phyloP scores from a whole-genome alignment of 1,284 basidiomycete species.

The Trichosporon ovoides region DNA sequence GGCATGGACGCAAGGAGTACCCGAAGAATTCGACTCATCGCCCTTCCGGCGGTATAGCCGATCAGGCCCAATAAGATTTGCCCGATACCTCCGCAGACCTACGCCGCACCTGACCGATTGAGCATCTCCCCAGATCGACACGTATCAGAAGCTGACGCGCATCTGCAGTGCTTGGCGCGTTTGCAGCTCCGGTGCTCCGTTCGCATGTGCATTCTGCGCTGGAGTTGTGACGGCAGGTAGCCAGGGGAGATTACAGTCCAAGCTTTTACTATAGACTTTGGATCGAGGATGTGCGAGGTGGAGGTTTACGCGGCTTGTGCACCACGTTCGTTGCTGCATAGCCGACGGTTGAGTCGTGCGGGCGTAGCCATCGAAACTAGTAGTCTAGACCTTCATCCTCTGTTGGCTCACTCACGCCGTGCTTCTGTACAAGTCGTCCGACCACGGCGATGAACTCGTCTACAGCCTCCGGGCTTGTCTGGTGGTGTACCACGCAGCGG shows the following conservation, averaged over 20 bases:
- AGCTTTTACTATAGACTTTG: no score
- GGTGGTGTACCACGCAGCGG: constrained; percentile 80
- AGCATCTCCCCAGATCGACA: not conserved
- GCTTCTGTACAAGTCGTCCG: not conserved
- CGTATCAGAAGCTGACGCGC: no score
- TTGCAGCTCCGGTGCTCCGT: no score
- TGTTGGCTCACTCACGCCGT: not conserved
- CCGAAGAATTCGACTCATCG: constrained; percentile 2
- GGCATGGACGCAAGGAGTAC: not conserved
- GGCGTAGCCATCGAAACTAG: not conserved
- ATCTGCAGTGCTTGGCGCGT: no score
- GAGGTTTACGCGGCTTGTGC: not conserved
- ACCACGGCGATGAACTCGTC: constrained; percentile 44
- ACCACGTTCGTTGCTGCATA: not conserved
- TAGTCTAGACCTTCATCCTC: not conserved
- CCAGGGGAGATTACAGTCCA: no score
- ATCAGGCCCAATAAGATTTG: not conserved
- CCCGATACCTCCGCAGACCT: constrained; percentile 3
- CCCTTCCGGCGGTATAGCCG: not conserved
- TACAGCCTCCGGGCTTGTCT: constrained; percentile 66
- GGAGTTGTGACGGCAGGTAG: no score
- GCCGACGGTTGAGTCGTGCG: not conserved
- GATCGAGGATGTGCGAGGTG: no score
- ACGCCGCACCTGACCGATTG: not conserved
- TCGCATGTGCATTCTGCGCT: no score